These are phyloP conservation scores for Fusarium chaquense DNA, from an alignment of 2,329 filamentous ascomycete genomes.

Conservation along the genomic window DNA sequence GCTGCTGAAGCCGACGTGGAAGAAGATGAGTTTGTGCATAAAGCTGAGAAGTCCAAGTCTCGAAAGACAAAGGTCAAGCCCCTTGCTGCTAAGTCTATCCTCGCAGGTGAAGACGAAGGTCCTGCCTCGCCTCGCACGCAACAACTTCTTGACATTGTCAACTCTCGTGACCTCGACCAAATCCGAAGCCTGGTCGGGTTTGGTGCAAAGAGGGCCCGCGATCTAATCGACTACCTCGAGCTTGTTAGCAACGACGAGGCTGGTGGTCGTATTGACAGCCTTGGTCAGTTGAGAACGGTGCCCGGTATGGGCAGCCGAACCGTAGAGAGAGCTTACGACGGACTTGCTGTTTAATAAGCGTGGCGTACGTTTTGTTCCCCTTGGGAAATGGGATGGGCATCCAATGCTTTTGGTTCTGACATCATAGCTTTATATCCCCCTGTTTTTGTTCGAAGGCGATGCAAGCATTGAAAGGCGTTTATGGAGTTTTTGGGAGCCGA, in stretches of 20 bases:
- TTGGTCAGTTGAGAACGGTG: slow-evolving; percentile 65
- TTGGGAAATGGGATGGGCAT: slow-evolving; percentile 21
- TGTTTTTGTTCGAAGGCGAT: slow-evolving; percentile 33
- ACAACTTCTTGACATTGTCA: slow-evolving; percentile 76
- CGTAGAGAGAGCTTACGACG: slow-evolving; percentile 68
- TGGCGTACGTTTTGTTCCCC: slow-evolving; percentile 7
- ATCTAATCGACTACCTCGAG: slow-evolving; percentile 68
- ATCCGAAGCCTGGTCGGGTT: slow-evolving; percentile 78
- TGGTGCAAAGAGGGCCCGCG: slow-evolving; percentile 76
- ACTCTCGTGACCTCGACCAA: slow-evolving; percentile 74
- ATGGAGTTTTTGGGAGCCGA: slow-evolving; percentile 36
- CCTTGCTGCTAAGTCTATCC: slow-evolving; percentile 38
- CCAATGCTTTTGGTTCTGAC: slow-evolving; percentile 41
- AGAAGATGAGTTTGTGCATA: slow-evolving; percentile 50
- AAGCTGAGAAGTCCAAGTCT: slow-evolving; percentile 46
- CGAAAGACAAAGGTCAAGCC: slow-evolving; percentile 51
- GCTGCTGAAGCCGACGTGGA: slow-evolving; percentile 58
- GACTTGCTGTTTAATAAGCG: slow-evolving; percentile 52
- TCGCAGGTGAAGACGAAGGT: slow-evolving; percentile 57
- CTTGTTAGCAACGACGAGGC: slow-evolving; percentile 55
- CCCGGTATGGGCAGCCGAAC: slow-evolving; percentile 69
- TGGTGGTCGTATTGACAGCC: slow-evolving; percentile 58
- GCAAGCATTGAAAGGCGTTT: slow-evolving; percentile 38
- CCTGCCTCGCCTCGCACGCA: slow-evolving; percentile 67
- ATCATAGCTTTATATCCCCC: slow-evolving; percentile 44